Conservation (phyloP, 1,284 basidiomycete species). For the Cutaneotrichosporon arboriforme region DNA sequence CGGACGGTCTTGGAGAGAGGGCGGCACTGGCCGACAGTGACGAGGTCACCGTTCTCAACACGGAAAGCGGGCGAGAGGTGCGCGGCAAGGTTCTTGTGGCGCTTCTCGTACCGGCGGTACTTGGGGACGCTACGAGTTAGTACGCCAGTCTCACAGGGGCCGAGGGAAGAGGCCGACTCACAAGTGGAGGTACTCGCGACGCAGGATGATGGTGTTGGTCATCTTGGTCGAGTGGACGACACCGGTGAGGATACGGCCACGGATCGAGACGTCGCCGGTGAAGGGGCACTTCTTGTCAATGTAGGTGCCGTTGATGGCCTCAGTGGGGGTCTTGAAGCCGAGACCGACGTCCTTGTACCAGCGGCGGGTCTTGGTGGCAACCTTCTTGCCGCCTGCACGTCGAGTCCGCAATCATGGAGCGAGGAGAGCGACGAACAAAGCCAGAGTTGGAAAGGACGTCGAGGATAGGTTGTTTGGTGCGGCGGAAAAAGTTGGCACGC, state of each 20-base stretch:
- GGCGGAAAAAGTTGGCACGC: slow-evolving; percentile 5
- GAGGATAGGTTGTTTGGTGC: background rate
- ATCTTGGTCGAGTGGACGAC: slow-evolving; percentile 96
- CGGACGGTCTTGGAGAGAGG: slow-evolving; percentile 98
- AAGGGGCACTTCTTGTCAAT: slow-evolving; percentile 99
- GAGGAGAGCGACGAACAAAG: background rate
- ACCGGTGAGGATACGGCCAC: slow-evolving; percentile 97
- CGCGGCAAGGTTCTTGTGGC: slow-evolving; percentile 97
- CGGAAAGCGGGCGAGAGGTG: slow-evolving; percentile 99
- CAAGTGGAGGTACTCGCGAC: slow-evolving; percentile 94
- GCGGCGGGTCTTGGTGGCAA: slow-evolving; percentile 87
- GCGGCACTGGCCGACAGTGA: slow-evolving; percentile 98
- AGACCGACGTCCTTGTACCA: slow-evolving; percentile 99
- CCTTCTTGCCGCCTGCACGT: slow-evolving; percentile 70
- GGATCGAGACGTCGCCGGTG: slow-evolving; percentile 92
- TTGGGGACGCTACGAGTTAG: slow-evolving; percentile 64
- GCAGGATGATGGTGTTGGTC: slow-evolving; percentile 98
- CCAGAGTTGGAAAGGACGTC: background rate
- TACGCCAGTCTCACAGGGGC: too few species aligned
- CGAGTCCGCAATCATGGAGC: background rate
- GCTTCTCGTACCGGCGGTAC: slow-evolving; percentile 97
- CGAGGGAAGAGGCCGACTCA: slow-evolving; percentile 19
- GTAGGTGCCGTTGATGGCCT: slow-evolving; percentile 95
- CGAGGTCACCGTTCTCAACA: slow-evolving; percentile 82
- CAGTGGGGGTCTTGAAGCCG: slow-evolving; percentile 90